Base-by-base conservation (phyloP, 495 filamentous ascomycete species). In the Aspergillus baeticus region DNA sequence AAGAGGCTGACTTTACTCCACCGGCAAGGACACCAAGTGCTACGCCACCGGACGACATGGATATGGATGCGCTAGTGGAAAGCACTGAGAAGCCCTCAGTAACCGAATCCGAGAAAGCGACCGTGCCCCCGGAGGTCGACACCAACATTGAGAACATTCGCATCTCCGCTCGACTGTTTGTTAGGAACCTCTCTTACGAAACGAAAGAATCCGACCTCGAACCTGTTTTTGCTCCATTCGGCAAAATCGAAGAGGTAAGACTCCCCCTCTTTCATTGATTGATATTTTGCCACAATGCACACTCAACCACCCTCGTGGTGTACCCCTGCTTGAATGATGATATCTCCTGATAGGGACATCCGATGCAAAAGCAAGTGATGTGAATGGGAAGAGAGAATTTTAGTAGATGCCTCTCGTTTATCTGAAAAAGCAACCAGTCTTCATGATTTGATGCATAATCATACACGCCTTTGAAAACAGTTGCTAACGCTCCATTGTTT, bases 261-360 rank as follows among this genome's bases (percentile, higher is more conserved):
- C 54, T 53, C 31, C 33, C 33, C 44, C 20, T 34, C 51, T 49
- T 59, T 56, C 14, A 49, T 56, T 41, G n/a, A n/a, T n/a, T 48
- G 3, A 10, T 47, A n/a, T 44, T 46, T 45, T 47, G 35, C 44
- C 15, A 35, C 44, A 15, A 8, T 29, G 8, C 26, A n/a, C 37
- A 14, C 21, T 26, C 34, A 33, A 7, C 22, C 22, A 31, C 31
- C 39, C 36, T 39, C 17, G 26, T 34, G 8, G 47, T 49, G n/a
- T 22, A 41, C 55, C 47, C 54, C 51, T 38, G 44, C 36, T 39
- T 61, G 36, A 67, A 79, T 92, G 93, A 97, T 97, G 93, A 97
- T 87, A 72, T 83, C 11, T 83, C 87, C 87, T 84, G 93, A 96
- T 98, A 98, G 94, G 94, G 94, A 97, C 93, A 98, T 81, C 92